A percentile compares a stretch with the other conserved stretches of the same genome.
phyloP scores from a whole-genome alignment of 2,329 filamentous ascomycete species.

The Lasiodiplodia theobromae region DNA sequence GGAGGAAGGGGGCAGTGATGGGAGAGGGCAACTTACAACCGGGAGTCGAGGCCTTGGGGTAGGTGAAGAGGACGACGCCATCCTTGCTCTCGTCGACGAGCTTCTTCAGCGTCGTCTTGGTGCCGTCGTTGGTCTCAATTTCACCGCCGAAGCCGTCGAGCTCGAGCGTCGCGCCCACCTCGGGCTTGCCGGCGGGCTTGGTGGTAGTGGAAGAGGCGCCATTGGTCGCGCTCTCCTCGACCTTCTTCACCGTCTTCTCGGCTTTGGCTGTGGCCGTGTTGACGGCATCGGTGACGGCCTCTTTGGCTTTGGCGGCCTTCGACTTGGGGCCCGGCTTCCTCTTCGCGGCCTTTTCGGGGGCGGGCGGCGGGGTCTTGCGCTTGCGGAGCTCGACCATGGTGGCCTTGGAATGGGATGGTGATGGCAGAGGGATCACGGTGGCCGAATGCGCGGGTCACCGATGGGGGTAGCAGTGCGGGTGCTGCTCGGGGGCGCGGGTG shows the following conservation, averaged over 20 bases:
- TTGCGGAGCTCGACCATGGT: conserved; percentile 67
- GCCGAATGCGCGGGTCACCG: not conserved
- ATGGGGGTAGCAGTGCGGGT: not conserved
- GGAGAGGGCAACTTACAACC: conserved; percentile 73
- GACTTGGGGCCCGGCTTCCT: conserved; percentile 54
- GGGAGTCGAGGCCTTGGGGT: conserved; percentile 91
- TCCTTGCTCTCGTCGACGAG: conserved; percentile 83
- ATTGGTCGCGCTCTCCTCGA: conserved; percentile 37
- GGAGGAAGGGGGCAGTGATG: not conserved
- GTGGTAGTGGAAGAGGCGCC: conserved; percentile 40
- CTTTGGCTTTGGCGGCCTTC: conserved; percentile 42
- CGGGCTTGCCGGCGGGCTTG: conserved; percentile 38
- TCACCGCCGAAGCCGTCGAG: conserved; percentile 68
- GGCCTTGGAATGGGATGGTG: not conserved
- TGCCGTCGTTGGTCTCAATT: conserved; percentile 84
- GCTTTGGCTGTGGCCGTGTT: conserved; percentile 35
- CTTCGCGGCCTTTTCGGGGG: conserved; percentile 56
- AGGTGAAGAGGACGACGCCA: conserved; percentile 92
- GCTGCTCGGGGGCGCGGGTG: not conserved
- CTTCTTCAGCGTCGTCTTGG: conserved; percentile 78
- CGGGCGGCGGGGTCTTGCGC: conserved; percentile 63
- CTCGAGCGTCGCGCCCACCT: conserved; percentile 60
- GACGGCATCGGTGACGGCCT: conserved; percentile 32
- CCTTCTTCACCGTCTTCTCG: conserved; percentile 39
- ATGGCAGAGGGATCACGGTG: not conserved